phyloP scores from a whole-genome alignment of 1,284 basidiomycete species.

The Pseudozyma hubeiensis region DNA sequence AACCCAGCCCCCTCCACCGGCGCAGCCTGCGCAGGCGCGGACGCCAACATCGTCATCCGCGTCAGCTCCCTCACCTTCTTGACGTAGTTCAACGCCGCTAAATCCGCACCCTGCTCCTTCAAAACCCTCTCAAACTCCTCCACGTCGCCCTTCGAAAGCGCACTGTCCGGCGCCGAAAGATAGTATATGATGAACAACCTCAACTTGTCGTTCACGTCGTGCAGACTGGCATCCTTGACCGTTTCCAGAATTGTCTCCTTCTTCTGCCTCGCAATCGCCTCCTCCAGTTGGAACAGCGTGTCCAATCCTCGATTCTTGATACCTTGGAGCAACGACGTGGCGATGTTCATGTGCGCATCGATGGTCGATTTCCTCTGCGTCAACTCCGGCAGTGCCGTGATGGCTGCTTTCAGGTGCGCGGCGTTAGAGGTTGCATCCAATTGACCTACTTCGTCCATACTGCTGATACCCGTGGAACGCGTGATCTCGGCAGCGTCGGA shows the following conservation, averaged over 20 bases:
- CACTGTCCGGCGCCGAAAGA: slow-evolving; percentile 83
- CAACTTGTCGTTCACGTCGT: slow-evolving; percentile 78
- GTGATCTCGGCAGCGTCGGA: slow-evolving; percentile 97
- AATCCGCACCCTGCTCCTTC: slow-evolving; percentile 73
- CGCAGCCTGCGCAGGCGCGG: slow-evolving; percentile 76
- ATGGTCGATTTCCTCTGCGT: slow-evolving; percentile 95
- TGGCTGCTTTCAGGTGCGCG: slow-evolving; percentile 93
- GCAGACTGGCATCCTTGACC: slow-evolving; percentile 71
- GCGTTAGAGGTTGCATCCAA: slow-evolving; percentile 89
- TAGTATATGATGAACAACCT: slow-evolving; percentile 94
- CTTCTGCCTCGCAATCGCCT: slow-evolving; percentile 78
- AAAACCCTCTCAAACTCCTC: slow-evolving; percentile 77
- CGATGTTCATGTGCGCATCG: slow-evolving; percentile 99
- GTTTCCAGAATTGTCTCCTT: slow-evolving; percentile 79
- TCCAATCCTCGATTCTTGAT: slow-evolving; percentile 96
- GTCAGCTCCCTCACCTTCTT: slow-evolving; percentile 90
- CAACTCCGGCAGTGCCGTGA: slow-evolving; percentile 96
- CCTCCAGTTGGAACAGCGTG: slow-evolving; percentile 95
- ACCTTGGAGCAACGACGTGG: slow-evolving; percentile 91
- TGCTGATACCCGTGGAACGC: slow-evolving; percentile 92
- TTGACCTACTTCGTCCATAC: slow-evolving; percentile 84
- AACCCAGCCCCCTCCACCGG: slow-evolving; percentile 72
- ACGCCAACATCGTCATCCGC: slow-evolving; percentile 89
- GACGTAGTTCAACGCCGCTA: slow-evolving; percentile 92
- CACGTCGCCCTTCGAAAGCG: slow-evolving; percentile 85